Percentiles rank a stretch among this genome's conserved stretches.
These are phyloP conservation scores for Penicillium robsamsonii DNA, from an alignment of 495 filamentous ascomycete species.

Conservation along the genomic window DNA sequence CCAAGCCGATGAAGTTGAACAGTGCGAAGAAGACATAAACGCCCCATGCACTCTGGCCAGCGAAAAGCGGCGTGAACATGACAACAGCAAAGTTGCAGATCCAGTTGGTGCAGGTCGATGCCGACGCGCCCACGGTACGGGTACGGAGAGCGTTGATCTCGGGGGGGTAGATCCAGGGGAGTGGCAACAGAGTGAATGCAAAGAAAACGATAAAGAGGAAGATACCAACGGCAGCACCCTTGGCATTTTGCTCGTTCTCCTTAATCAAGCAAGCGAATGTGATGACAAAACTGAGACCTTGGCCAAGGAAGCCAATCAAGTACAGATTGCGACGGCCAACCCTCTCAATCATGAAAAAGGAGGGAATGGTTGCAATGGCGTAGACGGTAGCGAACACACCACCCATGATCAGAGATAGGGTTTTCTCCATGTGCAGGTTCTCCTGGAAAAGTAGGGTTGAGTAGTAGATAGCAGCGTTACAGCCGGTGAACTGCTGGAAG, in stretches of 20 bases:
- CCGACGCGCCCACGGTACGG: constrained; percentile 62
- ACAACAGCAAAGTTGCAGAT: constrained; percentile 71
- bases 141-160: constrained; percentile 69
- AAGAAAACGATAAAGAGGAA: constrained; percentile 70
- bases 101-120: constrained; percentile 67
- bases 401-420: constrained; percentile 62
- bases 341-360: constrained; percentile 70
- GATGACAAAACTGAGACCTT: constrained; percentile 17
- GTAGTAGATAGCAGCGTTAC: constrained; percentile 77
- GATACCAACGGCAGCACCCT: constrained; percentile 60
- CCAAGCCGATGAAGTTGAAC: constrained; percentile 65
- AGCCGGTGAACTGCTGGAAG: constrained; percentile 67
- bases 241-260: constrained; percentile 36
- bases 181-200: constrained; percentile 60
- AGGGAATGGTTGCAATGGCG: constrained; percentile 62
- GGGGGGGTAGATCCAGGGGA: constrained; percentile 51
- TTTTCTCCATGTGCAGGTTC: constrained; percentile 52
- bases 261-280: constrained; percentile 59
- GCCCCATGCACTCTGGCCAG: constrained; percentile 29
- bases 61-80: constrained; percentile 57
- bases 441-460: constrained; percentile 67
- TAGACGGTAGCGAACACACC: constrained; percentile 75
- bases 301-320: constrained; percentile 40
- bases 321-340: constrained; percentile 65
- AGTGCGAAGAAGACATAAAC: constrained; percentile 62